phyloP scores from a whole-genome alignment of 2,329 filamentous ascomycete species.

The Sclerotinia nivalis region DNA sequence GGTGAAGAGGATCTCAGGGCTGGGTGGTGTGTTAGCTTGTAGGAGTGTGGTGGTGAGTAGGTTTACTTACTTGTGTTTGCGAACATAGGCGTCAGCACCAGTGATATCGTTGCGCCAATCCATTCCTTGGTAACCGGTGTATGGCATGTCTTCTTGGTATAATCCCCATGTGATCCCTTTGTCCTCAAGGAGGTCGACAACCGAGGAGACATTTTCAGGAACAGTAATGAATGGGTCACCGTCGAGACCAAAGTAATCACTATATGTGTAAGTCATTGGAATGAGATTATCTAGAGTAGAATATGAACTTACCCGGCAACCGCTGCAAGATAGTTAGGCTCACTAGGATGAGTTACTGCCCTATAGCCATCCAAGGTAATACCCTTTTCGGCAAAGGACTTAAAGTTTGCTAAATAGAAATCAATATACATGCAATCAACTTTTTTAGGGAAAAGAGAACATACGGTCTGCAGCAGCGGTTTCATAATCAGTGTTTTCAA shows the following conservation, averaged over 20 bases:
- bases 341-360: slow-evolving; percentile 68
- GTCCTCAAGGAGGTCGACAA: slow-evolving; percentile 68
- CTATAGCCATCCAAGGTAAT: slow-evolving; percentile 61
- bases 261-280: slow-evolving; percentile 8
- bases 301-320: slow-evolving; percentile 52
- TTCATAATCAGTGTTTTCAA: slow-evolving; percentile 74
- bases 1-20: slow-evolving; percentile 63
- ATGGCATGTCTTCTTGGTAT: slow-evolving; percentile 79
- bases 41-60: background rate
- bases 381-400: slow-evolving; percentile 59
- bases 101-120: slow-evolving; percentile 65
- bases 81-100: slow-evolving; percentile 72
- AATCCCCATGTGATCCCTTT: slow-evolving; percentile 66
- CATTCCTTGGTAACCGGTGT: slow-evolving; percentile 68
- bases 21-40: slow-evolving; percentile 10
- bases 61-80: slow-evolving; percentile 69
- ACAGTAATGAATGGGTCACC: slow-evolving; percentile 64
- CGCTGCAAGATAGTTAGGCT: slow-evolving; percentile 74
- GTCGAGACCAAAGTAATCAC: slow-evolving; percentile 65
- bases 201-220: slow-evolving; percentile 61
- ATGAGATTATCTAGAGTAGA: background rate
- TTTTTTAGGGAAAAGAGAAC: slow-evolving; percentile 37
- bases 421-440: slow-evolving; percentile 35
- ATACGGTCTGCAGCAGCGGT: slow-evolving; percentile 62
- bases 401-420: slow-evolving; percentile 50